Conservation (phyloP, 345 rosid species). For the Kernera saxatilis region DNA sequence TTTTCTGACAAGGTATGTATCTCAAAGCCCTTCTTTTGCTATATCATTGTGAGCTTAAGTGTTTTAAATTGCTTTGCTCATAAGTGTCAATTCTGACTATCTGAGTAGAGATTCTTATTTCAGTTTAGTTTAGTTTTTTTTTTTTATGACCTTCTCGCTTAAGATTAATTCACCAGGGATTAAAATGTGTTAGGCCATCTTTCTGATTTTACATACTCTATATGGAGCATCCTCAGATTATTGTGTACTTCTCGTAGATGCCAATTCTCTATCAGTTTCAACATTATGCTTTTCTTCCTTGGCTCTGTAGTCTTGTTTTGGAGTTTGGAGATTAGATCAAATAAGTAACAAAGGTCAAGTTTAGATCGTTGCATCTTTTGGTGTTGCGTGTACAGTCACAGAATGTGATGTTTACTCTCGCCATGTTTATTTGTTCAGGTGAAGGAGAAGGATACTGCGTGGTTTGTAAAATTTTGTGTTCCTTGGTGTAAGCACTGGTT, state of each 20-base stretch:
- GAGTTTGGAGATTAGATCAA: not conserved
- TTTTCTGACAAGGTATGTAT: conserved; percentile 85
- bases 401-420: not conserved
- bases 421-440: conserved; percentile 40
- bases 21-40: not conserved
- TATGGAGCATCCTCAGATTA: not conserved
- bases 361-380: conserved; percentile 11
- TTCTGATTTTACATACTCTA: not conserved
- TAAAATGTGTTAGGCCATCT: not conserved
- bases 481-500: conserved; percentile 99
- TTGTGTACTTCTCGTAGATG: too few relatives aligned
- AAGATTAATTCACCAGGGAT: not conserved
- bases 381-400: not conserved
- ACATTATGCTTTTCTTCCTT: not conserved
- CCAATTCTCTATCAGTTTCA: not conserved
- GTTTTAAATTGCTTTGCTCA: not conserved
- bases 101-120: not conserved
- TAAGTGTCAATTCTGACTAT: not conserved
- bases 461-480: conserved; percentile 97
- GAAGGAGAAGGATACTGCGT: conserved; percentile 93
- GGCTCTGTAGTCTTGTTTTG: not conserved
- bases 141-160: not conserved
- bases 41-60: not conserved
- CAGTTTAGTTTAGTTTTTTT: not conserved
- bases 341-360: not conserved